Evolutionary conservation across 176 grass and related monocot genomes (phyloP).

Genomic region (Hordeum marinum): DNA sequence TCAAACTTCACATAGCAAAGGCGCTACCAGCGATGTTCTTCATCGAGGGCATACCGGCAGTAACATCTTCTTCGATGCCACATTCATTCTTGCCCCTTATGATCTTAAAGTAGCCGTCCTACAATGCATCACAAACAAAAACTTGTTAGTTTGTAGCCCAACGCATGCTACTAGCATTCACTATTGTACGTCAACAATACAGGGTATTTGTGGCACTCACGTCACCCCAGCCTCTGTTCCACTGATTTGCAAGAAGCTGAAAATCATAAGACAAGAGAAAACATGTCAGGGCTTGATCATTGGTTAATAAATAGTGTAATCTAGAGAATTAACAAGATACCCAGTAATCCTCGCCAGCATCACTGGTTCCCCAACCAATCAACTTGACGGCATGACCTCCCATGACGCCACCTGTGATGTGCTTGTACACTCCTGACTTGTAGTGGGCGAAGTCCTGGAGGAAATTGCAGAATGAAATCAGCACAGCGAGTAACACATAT

Average conservation of each 20-base stretch:
- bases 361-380: slow-evolving; percentile 93
- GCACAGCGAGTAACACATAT: neutral
- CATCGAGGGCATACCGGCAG: slow-evolving; percentile 63
- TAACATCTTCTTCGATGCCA: slow-evolving; percentile 77
- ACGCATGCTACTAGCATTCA: neutral
- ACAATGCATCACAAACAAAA: slow-evolving; percentile 16
- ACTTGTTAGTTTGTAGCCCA: neutral
- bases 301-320: neutral
- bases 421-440: slow-evolving; percentile 95
- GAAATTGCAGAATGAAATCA: slow-evolving; percentile 18
- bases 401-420: slow-evolving; percentile 64
- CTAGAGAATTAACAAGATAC: slow-evolving; percentile 34
- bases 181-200: neutral
- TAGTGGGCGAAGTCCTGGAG: slow-evolving; percentile 91
- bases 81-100: slow-evolving; percentile 74
- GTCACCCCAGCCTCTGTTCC: slow-evolving; percentile 96
- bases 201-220: slow-evolving; percentile 40
- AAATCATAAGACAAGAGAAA: slow-evolving; percentile 18
- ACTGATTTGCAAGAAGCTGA: slow-evolving; percentile 95
- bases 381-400: slow-evolving; percentile 92
- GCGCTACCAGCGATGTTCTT: slow-evolving; percentile 46
- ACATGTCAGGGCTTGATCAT: neutral
- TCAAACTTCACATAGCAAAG: slow-evolving; percentile 12
- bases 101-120: slow-evolving; percentile 97
- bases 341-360: slow-evolving; percentile 90